phyloP scores from a whole-genome alignment of 2,329 filamentous ascomycete species.

The Drechslerella dactyloides region DNA sequence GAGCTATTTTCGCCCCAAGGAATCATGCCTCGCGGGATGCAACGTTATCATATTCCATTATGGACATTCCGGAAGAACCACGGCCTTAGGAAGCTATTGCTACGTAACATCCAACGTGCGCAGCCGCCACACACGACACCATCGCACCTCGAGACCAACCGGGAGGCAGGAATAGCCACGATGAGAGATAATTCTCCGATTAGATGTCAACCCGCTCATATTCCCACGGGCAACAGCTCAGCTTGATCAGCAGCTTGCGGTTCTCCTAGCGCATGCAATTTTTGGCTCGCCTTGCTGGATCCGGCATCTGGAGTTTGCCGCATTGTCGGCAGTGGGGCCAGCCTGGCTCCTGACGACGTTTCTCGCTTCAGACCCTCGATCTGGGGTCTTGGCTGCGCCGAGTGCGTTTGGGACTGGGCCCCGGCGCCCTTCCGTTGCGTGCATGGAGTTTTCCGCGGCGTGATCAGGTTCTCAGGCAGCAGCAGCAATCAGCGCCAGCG shows the following conservation, averaged over 20 bases:
- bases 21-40: too few species aligned
- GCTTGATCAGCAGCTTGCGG: background rate
- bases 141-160: background rate
- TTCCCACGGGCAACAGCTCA: background rate
- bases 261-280: background rate
- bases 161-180: background rate
- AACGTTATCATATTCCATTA: too few species aligned
- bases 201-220: background rate
- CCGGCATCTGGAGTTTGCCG: slow-evolving; percentile 38
- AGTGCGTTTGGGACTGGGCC: slow-evolving; percentile 50
- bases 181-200: background rate
- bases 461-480: slow-evolving; percentile 1
- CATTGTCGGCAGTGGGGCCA: slow-evolving; percentile 47
- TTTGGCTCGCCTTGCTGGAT: slow-evolving; percentile 35
- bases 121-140: slow-evolving; percentile 1
- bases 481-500: slow-evolving; percentile 8
- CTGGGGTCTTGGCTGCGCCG: slow-evolving; percentile 50
- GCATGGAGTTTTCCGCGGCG: slow-evolving; percentile 20
- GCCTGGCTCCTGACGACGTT: slow-evolving; percentile 48
- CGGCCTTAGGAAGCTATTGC: background rate
- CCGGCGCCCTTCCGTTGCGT: slow-evolving; percentile 26
- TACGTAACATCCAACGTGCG: background rate
- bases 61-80: too few species aligned
- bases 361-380: slow-evolving; percentile 50
- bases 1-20: too few species aligned